phyloP scores from a whole-genome alignment of 805 yeast genomes.

The Saccharomyces paradoxus region DNA sequence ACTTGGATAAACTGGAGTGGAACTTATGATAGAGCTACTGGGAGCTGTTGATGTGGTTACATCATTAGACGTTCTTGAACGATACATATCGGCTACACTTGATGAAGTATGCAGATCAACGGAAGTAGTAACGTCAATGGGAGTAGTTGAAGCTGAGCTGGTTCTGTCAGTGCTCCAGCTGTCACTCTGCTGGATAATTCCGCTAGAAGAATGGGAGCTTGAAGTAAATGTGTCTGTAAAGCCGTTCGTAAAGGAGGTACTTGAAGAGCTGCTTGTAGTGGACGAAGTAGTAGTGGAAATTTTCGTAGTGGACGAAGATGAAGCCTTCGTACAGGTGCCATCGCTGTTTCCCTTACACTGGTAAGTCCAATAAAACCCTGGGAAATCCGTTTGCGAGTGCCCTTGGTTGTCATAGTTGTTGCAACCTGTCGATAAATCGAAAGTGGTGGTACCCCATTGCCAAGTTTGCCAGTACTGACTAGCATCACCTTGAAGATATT shows the following conservation, averaged over 20 bases:
- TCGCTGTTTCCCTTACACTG: background rate
- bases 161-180: too few species aligned
- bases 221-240: too few species aligned
- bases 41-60: background rate
- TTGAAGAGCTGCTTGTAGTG: too few species aligned
- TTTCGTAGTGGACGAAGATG: background rate
- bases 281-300: background rate
- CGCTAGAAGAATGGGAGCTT: too few species aligned
- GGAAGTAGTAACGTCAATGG: background rate
- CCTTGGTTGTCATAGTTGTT: slow-evolving; percentile 11
- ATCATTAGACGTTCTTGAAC: background rate
- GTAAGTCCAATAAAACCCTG: slow-evolving; percentile 14
- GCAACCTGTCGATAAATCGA: slow-evolving; percentile 17
- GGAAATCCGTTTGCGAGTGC: slow-evolving; percentile 16
- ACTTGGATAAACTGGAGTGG: background rate
- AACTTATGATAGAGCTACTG: background rate
- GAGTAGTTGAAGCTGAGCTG: too few species aligned
- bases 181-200: too few species aligned
- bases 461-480: slow-evolving; percentile 6
- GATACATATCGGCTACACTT: too few species aligned
- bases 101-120: background rate
- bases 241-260: too few species aligned
- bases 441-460: slow-evolving; percentile 13
- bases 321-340: background rate
- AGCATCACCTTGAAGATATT: slow-evolving; percentile 10